Evolutionary conservation across 352 stramenopile species (phyloP).

Genomic region (Globisporangium carolinianum): DNA sequence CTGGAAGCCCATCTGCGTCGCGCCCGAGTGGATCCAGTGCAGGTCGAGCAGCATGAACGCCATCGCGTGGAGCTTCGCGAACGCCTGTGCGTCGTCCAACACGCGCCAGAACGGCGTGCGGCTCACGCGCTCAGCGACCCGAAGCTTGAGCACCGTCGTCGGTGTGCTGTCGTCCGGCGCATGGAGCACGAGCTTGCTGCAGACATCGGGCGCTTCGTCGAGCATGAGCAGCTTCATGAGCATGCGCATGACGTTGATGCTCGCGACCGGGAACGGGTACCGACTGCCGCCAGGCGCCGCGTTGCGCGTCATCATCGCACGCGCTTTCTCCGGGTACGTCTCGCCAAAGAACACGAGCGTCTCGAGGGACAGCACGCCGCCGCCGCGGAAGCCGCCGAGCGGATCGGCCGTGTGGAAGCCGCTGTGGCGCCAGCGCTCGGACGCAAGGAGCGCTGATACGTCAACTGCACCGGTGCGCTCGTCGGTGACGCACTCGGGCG

Average conservation of each 20-base stretch:
- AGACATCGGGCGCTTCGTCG: slow-evolving; percentile 57
- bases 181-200: slow-evolving; percentile 71
- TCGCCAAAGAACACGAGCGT: slow-evolving; percentile 71
- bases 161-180: slow-evolving; percentile 21
- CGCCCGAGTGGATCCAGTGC: slow-evolving; percentile 73
- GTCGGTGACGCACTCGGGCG: slow-evolving; percentile 16
- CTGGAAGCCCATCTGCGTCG: slow-evolving; percentile 82
- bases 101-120: slow-evolving; percentile 77
- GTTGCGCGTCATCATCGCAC: slow-evolving; percentile 74
- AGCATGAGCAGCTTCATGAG: slow-evolving; percentile 80
- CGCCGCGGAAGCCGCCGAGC: slow-evolving; percentile 69
- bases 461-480: slow-evolving; percentile 26
- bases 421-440: slow-evolving; percentile 55
- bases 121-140: slow-evolving; percentile 70
- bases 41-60: slow-evolving; percentile 81
- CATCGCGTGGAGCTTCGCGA: slow-evolving; percentile 78
- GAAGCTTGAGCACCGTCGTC: slow-evolving; percentile 61
- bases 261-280: slow-evolving; percentile 78
- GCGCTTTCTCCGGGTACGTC: slow-evolving; percentile 70
- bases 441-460: slow-evolving; percentile 43
- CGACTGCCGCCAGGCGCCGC: slow-evolving; percentile 60
- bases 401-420: slow-evolving; percentile 80
- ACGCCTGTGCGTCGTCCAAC: slow-evolving; percentile 60
- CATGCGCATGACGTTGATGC: slow-evolving; percentile 86
- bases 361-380: slow-evolving; percentile 65